These are phyloP conservation scores for Euphorbia schlechtendalii DNA, from an alignment of 441 rosid genomes.

Conservation along the genomic window DNA sequence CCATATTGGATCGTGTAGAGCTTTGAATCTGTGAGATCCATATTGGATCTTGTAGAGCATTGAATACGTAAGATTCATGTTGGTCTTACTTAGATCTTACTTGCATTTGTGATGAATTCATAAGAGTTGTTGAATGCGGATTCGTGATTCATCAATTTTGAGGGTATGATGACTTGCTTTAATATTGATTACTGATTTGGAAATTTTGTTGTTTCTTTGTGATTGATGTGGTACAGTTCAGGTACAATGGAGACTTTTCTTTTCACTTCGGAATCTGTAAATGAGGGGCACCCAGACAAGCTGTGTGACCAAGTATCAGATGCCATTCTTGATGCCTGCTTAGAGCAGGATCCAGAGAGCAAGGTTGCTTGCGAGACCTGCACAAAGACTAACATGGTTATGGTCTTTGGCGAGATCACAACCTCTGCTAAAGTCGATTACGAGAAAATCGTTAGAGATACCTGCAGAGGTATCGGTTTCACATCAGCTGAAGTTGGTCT, in stretches of 20 bases:
- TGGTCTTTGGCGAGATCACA: conserved; percentile 84
- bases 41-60: not conserved
- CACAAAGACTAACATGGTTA: conserved; percentile 82
- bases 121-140: not conserved
- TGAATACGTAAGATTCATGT: not conserved
- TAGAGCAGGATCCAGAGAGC: conserved; percentile 80
- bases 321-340: conserved; percentile 75
- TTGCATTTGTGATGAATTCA: not conserved
- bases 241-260: conserved; percentile 64
- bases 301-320: conserved; percentile 81
- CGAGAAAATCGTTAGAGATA: conserved; percentile 70
- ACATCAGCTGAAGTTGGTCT: conserved; percentile 67
- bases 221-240: conserved; percentile 12
- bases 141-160: not conserved
- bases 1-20: not conserved
- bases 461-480: conserved; percentile 71
- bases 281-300: conserved; percentile 85
- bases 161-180: not conserved
- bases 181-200: not conserved
- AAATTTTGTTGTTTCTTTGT: not conserved
- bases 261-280: conserved; percentile 81
- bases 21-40: not conserved
- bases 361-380: conserved; percentile 88
- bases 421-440: conserved; percentile 61
- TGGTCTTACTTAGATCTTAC: not conserved